A percentile compares a stretch with the other conserved stretches of the same genome.
Evolutionary conservation across 2,329 filamentous ascomycete species (phyloP).

Genomic region (Alternaria postmessia): DNA sequence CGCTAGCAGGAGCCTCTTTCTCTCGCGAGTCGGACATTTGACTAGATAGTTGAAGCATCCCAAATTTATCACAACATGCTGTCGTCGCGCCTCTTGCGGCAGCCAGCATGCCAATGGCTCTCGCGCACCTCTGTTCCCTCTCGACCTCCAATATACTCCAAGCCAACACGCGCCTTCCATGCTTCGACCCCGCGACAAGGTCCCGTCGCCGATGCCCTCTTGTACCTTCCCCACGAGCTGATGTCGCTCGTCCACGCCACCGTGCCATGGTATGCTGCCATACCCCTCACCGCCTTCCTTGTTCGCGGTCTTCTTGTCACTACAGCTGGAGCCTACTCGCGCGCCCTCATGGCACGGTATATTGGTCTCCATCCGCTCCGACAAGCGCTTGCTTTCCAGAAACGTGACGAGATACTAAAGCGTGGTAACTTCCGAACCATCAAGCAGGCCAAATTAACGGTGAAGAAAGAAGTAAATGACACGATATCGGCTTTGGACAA

Average conservation of each 20-base stretch:
- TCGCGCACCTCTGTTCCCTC: slow-evolving; percentile 12
- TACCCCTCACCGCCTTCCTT: slow-evolving; percentile 63
- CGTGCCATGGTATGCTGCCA: slow-evolving; percentile 63
- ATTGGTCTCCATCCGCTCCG: slow-evolving; percentile 54
- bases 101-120: slow-evolving; percentile 37
- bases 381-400: slow-evolving; percentile 38
- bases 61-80: slow-evolving; percentile 30
- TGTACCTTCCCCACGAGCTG: slow-evolving; percentile 56
- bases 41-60: slow-evolving; percentile 9
- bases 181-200: slow-evolving; percentile 52
- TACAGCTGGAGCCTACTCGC: slow-evolving; percentile 55
- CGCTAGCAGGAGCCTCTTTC: slow-evolving; percentile 24
- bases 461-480: slow-evolving; percentile 31
- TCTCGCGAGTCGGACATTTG: slow-evolving; percentile 25
- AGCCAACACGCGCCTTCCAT: slow-evolving; percentile 58
- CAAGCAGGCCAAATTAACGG: slow-evolving; percentile 21
- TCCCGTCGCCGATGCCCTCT: slow-evolving; percentile 54
- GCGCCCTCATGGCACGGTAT: slow-evolving; percentile 53
- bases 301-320: slow-evolving; percentile 59
- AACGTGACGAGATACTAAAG: slow-evolving; percentile 30
- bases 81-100: slow-evolving; percentile 31
- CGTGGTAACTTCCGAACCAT: slow-evolving; percentile 31
- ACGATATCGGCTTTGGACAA: slow-evolving; percentile 34
- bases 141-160: slow-evolving; percentile 3
- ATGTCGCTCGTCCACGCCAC: slow-evolving; percentile 62